Evolutionary conservation across 306 rosid genomes (phyloP).

Genomic region (Calophaca sinica): DNA sequence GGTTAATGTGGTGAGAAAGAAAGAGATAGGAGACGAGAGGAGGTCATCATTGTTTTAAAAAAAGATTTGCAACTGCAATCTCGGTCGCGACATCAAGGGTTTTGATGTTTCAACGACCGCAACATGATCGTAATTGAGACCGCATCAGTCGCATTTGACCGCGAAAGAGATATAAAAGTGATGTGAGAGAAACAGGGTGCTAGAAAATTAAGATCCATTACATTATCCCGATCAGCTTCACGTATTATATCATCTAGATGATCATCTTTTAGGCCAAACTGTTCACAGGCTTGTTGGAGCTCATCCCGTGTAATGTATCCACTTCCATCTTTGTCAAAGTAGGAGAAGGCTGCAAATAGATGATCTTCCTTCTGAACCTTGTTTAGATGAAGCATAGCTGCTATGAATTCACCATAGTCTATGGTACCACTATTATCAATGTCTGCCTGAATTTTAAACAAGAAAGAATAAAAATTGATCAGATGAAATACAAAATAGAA

Average conservation of each 20-base stretch:
- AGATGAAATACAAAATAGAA: constrained; percentile 29
- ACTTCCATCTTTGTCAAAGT: constrained; percentile 94
- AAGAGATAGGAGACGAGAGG: constrained; percentile 3
- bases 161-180: background rate
- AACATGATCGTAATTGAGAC: too few relatives aligned
- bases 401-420: constrained; percentile 94
- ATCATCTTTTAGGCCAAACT: constrained; percentile 75
- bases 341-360: constrained; percentile 83
- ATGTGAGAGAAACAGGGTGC: background rate
- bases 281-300: constrained; percentile 85
- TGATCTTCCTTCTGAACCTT: constrained; percentile 91
- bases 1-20: background rate
- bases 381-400: constrained; percentile 95
- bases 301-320: constrained; percentile 94
- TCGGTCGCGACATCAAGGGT: too few relatives aligned
- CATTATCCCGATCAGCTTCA: constrained; percentile 87
- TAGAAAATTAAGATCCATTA: constrained; percentile 49
- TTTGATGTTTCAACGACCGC: too few relatives aligned
- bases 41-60: background rate
- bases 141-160: too few relatives aligned
- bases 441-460: constrained; percentile 72
- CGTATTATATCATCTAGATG: constrained; percentile 80
- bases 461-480: constrained; percentile 29
- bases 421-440: constrained; percentile 91
- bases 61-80: too few relatives aligned